Evolutionary conservation across 768 basidiomycete species (phyloP).

Genomic region (Pisolithus orientalis): DNA sequence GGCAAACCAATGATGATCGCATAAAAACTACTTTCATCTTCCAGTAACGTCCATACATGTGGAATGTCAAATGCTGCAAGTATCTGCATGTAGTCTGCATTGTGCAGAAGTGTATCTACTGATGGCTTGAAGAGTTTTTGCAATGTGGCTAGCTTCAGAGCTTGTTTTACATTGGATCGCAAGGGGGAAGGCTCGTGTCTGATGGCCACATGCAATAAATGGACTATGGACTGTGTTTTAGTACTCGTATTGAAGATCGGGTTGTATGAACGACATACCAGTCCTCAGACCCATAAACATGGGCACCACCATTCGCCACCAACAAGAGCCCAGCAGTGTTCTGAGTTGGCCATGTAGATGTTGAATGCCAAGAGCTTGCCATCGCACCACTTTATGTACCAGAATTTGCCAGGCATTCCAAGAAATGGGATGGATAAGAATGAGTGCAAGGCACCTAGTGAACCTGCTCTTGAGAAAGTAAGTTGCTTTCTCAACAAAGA

Average conservation of each 20-base stretch:
- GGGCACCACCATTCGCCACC: too few species aligned
- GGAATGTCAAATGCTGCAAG: not conserved
- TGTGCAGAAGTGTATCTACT: not conserved
- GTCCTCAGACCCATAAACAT: too few species aligned
- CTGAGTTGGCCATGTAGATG: too few species aligned
- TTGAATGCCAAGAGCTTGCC: not conserved
- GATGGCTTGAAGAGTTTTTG: not conserved
- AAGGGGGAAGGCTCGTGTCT: not conserved
- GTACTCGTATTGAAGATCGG: too few species aligned
- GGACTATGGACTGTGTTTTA: too few species aligned
- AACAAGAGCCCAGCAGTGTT: too few species aligned
- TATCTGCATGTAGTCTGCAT: not conserved
- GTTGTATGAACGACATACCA: too few species aligned
- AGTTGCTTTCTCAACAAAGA: not conserved
- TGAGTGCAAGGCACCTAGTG: too few species aligned
- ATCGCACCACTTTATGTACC: not conserved
- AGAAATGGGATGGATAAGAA: not conserved
- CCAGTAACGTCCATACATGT: not conserved
- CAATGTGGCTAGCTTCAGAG: not conserved
- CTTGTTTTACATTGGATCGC: not conserved
- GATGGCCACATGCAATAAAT: too few species aligned
- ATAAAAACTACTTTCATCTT: not conserved
- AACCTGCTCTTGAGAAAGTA: not conserved
- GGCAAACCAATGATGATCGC: not conserved
- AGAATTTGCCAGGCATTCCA: not conserved